Conservation (phyloP, 2,329 filamentous ascomycete species). For the Ilyonectria sp. region DNA sequence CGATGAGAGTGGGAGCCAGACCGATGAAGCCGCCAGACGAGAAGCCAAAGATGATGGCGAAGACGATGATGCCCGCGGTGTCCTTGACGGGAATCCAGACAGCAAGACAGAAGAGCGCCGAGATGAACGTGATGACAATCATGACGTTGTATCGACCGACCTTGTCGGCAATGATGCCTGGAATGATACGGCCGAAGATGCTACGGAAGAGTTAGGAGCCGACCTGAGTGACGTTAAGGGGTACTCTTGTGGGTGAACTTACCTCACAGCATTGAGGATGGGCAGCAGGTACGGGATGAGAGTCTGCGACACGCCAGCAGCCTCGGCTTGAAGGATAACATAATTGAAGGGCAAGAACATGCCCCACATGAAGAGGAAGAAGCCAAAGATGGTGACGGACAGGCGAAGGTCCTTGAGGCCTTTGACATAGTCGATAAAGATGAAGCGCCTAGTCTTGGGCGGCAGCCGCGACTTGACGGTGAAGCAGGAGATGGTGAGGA, state of each 20-base stretch:
- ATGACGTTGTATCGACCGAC: slow-evolving; percentile 63
- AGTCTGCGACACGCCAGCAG: slow-evolving; percentile 58
- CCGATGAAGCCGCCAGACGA: slow-evolving; percentile 77
- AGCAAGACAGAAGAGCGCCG: slow-evolving; percentile 60
- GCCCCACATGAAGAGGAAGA: slow-evolving; percentile 71
- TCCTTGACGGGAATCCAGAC: slow-evolving; percentile 66
- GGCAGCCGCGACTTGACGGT: slow-evolving; percentile 58
- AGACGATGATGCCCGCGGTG: slow-evolving; percentile 73
- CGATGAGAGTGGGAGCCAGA: slow-evolving; percentile 74
- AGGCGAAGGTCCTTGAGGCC: slow-evolving; percentile 64
- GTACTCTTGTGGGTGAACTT: slow-evolving; percentile 33
- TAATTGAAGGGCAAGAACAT: slow-evolving; percentile 71
- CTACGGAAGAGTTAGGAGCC: slow-evolving; percentile 47
- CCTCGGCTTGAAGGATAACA: slow-evolving; percentile 63
- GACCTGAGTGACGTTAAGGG: neutral
- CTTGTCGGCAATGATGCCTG: slow-evolving; percentile 64
- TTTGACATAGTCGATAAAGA: slow-evolving; percentile 61
- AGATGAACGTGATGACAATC: slow-evolving; percentile 67
- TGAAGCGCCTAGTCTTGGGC: slow-evolving; percentile 62
- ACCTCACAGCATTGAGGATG: slow-evolving; percentile 71
- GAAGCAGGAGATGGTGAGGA: slow-evolving; percentile 52
- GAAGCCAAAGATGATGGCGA: slow-evolving; percentile 79
- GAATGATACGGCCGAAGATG: slow-evolving; percentile 67
- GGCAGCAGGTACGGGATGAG: slow-evolving; percentile 65
- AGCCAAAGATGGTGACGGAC: slow-evolving; percentile 58